A percentile compares a stretch with the other conserved stretches of the same genome.
Evolutionary conservation across 2,329 filamentous ascomycete species (phyloP).

Genomic region (Alternaria longipes): DNA sequence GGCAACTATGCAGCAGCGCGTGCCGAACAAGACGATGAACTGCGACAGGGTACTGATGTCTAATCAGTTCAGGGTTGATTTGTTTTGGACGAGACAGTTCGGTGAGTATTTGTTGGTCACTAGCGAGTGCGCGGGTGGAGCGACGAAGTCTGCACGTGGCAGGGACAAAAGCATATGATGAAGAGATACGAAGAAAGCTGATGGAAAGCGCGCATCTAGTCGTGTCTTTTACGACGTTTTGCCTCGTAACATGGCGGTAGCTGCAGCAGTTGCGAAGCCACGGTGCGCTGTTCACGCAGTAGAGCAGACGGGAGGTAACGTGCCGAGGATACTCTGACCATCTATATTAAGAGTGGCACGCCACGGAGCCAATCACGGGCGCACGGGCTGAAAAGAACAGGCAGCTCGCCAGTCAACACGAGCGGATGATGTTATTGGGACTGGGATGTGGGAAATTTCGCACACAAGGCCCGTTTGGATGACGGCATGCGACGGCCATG

Average conservation of each 20-base stretch:
- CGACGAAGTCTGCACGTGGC: constrained; percentile 6
- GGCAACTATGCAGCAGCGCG: background rate
- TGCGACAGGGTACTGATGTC: constrained; percentile 5
- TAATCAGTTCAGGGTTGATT: constrained; percentile 1
- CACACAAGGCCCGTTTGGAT: background rate
- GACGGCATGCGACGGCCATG: background rate
- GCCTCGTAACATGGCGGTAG: constrained; percentile 1
- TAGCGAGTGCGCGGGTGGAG: constrained; percentile 7
- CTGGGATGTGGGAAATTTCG: constrained; percentile 7
- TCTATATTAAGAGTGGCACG: constrained; percentile 38
- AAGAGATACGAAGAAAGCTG: constrained; percentile 20
- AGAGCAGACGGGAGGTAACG: constrained; percentile 25
- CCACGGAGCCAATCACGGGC: constrained; percentile 30
- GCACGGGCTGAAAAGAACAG: constrained; percentile 20
- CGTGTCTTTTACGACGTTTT: background rate
- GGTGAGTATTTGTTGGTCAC: constrained; percentile 5
- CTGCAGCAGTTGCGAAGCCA: constrained; percentile 3
- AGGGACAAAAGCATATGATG: constrained; percentile 8
- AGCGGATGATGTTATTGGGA: constrained; percentile 23
- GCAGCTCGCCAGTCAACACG: constrained; percentile 15
- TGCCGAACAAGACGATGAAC: background rate
- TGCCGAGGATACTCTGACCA: constrained; percentile 27
- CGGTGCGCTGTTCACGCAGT: constrained; percentile 10
- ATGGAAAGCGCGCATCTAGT: constrained; percentile 10
- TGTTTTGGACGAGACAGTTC: constrained; percentile 1